Base-by-base conservation (phyloP, 2,329 filamentous ascomycete species). In the Blastomyces gilchristii region DNA sequence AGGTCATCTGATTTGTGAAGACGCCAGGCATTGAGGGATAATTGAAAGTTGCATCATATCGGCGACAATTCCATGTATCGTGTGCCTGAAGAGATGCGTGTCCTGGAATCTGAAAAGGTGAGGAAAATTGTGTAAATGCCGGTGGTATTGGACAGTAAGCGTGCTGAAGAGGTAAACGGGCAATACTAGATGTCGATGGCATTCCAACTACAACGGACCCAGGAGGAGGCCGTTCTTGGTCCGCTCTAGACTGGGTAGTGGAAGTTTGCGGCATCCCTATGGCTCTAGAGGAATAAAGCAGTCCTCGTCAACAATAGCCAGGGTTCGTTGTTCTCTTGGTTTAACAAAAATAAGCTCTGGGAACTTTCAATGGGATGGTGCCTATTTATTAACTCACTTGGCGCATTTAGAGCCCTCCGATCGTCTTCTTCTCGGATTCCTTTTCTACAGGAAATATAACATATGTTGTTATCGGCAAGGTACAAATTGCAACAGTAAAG, bases 41-140 rank as follows among this genome's bases (percentile, higher is more conserved):
- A 41, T 59, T 59, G 41, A 47, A 59, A 7, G 41, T 34, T 41
- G 39, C 41, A 34, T 47, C 41, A 41, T 47, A 59, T 47, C 57
- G 57, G 39, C 41, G 41, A 47, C 16, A 31, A 47, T 47, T 59
- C 57, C 57, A 59, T 7, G 43, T 59, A 47, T 59, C 57, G 43
- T 59, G 43, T 8, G 34, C 39, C 37, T 34, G 25, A 25, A 18
- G 1, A 34, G 16, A 14, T 6, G 41, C 25, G 1, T 28, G 25
- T 28, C 41, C 41, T 47, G 43, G 57, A 14, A 59, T n/a, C 49
- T 59, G 43, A 6, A 59, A 47, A 47, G 41, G 39, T 1, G 25
- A 5, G 4, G 57, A 31, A 59, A 34, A 43, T 28, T 59, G 41
- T 3, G 25, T 31, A 37, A 47, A 59, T 49, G 41, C 3, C 16